Conservation (phyloP, 371 early-diverging fungal species). For the Circinella umbellata region DNA sequence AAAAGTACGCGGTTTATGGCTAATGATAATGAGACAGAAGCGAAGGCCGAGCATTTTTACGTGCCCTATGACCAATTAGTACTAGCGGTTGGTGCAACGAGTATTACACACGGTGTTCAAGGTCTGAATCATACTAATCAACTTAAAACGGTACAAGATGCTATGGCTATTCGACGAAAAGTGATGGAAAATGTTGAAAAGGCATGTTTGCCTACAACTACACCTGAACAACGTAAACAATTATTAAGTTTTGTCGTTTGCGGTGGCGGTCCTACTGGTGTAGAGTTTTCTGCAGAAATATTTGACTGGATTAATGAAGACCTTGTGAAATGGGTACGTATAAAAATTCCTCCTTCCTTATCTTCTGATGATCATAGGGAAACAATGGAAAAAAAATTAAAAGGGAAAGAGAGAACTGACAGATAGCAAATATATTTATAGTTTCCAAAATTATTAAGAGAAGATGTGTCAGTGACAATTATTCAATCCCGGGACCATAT, state of each 20-base stretch:
- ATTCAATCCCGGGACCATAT: slow-evolving; percentile 82
- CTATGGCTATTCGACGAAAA: slow-evolving; percentile 68
- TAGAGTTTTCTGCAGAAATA: slow-evolving; percentile 61
- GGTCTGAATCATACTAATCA: slow-evolving; percentile 77
- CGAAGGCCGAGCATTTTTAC: slow-evolving; percentile 52
- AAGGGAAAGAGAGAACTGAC: not conserved
- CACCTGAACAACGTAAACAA: slow-evolving; percentile 75
- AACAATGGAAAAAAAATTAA: not conserved
- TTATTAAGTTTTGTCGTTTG: slow-evolving; percentile 58
- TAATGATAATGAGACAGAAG: slow-evolving; percentile 26
- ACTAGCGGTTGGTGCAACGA: slow-evolving; percentile 81
- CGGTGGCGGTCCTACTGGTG: slow-evolving; percentile 27
- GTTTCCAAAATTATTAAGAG: slow-evolving; percentile 65
- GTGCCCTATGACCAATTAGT: slow-evolving; percentile 81
- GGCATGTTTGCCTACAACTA: slow-evolving; percentile 78
- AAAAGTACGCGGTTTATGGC: not conserved
- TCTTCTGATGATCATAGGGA: not conserved
- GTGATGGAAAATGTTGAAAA: slow-evolving; percentile 83
- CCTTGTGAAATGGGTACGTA: slow-evolving; percentile 63
- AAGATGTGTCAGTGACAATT: slow-evolving; percentile 71
- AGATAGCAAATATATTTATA: slow-evolving; percentile 19
- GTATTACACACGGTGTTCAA: slow-evolving; percentile 80
- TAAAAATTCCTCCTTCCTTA: not conserved
- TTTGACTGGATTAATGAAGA: slow-evolving; percentile 88
- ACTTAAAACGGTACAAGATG: slow-evolving; percentile 78